Percentiles rank a stretch among this genome's conserved stretches.
phyloP scores from a whole-genome alignment of 2,329 filamentous ascomycete genomes.

The Ceratocystis albifundus region DNA sequence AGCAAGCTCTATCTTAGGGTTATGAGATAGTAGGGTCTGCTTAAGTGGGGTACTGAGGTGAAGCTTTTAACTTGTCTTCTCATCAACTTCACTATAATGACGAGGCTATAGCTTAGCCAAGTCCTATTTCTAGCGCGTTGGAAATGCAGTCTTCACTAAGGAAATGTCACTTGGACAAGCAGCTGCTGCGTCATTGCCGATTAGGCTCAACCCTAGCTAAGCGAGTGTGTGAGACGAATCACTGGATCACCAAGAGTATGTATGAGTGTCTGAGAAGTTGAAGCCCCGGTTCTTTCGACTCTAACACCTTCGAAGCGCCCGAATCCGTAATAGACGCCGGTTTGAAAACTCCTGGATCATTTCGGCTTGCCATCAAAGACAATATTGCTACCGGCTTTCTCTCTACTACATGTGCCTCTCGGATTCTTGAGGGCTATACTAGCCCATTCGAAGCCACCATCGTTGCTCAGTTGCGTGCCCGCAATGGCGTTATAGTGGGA shows the following conservation, averaged over 20 bases:
- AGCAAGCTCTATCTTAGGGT: background rate
- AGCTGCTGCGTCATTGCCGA: background rate
- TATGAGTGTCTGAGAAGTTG: background rate
- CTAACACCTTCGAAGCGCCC: background rate
- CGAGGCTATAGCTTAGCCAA: background rate
- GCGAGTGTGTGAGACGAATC: constrained; percentile 2
- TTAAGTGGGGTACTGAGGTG: background rate
- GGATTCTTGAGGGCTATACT: constrained; percentile 55
- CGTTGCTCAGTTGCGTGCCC: constrained; percentile 51
- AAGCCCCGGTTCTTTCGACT: background rate
- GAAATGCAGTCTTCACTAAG: constrained; percentile 11
- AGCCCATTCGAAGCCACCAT: constrained; percentile 79
- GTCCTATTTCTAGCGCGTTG: background rate
- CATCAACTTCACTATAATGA: background rate
- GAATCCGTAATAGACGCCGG: background rate
- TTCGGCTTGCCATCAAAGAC: constrained; percentile 57
- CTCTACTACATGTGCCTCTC: constrained; percentile 76
- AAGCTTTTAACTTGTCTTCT: background rate
- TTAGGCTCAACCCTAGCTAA: background rate
- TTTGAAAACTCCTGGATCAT: constrained; percentile 25
- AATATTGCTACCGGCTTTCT: constrained; percentile 56
- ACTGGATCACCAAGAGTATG: constrained; percentile 17
- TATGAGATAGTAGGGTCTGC: background rate
- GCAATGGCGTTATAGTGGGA: constrained; percentile 53
- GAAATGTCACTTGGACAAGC: background rate